Percentiles rank a stretch among this genome's conserved stretches.
These are phyloP conservation scores for Pythium plurisporium DNA, from an alignment of 352 stramenopile genomes.

Conservation along the genomic window DNA sequence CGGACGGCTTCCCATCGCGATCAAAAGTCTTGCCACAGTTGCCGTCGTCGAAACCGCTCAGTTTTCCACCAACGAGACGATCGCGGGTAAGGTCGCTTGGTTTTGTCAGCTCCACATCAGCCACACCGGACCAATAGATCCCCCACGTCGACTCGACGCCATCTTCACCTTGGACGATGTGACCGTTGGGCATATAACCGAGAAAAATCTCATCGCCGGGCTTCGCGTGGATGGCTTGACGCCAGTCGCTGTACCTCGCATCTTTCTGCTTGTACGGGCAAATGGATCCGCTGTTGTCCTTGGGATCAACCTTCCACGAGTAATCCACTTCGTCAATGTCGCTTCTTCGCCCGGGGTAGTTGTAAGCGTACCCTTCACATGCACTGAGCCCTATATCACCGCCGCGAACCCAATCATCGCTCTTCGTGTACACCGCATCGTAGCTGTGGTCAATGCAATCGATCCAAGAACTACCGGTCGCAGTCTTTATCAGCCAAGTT, in stretches of 20 bases:
- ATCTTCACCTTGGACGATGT: slow-evolving; percentile 25
- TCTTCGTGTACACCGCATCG: slow-evolving; percentile 29
- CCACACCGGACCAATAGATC: slow-evolving; percentile 30
- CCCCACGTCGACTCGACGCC: slow-evolving; percentile 23
- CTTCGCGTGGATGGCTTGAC: slow-evolving; percentile 19
- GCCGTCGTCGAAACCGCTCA: slow-evolving; percentile 28
- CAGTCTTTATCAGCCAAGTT: neutral
- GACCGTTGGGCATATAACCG: slow-evolving; percentile 23
- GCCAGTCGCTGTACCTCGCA: slow-evolving; percentile 22
- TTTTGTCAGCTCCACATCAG: slow-evolving; percentile 24
- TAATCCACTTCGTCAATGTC: slow-evolving; percentile 18
- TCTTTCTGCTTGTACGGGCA: slow-evolving; percentile 23
- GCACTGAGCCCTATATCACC: slow-evolving; percentile 23
- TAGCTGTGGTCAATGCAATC: slow-evolving; percentile 37
- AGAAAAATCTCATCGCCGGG: slow-evolving; percentile 27
- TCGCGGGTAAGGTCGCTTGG: slow-evolving; percentile 26
- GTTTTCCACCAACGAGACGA: slow-evolving; percentile 22
- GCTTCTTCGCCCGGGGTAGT: slow-evolving; percentile 27
- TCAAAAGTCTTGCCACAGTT: slow-evolving; percentile 28
- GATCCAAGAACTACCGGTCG: slow-evolving; percentile 25
- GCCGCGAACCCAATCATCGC: slow-evolving; percentile 25
- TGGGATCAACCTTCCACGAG: slow-evolving; percentile 27
- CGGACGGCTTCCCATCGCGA: slow-evolving; percentile 2
- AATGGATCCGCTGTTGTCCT: slow-evolving; percentile 1
- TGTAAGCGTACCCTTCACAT: slow-evolving; percentile 35